A percentile compares a stretch with the other conserved stretches of the same genome.
Conservation (phyloP, 1,284 basidiomycete species). For the Ganoderma resinaceum region DNA sequence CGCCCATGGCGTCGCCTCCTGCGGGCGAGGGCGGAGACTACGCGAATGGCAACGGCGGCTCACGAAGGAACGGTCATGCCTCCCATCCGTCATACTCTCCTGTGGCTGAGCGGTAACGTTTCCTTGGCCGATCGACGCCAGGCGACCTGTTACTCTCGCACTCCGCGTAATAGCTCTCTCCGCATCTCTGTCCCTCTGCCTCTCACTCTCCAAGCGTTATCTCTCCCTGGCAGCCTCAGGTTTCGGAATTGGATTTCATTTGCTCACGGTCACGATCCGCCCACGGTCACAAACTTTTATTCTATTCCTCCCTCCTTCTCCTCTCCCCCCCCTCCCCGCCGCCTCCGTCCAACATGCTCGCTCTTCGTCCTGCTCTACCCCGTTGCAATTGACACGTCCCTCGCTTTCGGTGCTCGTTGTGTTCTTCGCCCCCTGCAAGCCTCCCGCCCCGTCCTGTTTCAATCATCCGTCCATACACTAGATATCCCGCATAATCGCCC, state of each 20-base stretch:
- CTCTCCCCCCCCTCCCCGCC: background rate
- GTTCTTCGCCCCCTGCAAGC: conserved; percentile 21
- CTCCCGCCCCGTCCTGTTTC: conserved; percentile 1
- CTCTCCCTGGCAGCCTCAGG: conserved; percentile 5
- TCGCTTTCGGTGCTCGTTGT: conserved; percentile 35
- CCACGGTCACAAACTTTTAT: background rate
- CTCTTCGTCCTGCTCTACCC: conserved; percentile 6
- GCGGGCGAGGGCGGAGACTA: conserved; percentile 32
- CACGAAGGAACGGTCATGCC: conserved; percentile 40
- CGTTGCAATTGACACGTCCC: conserved; percentile 10
- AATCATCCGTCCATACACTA: background rate
- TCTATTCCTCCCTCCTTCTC: background rate
- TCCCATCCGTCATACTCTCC: conserved; percentile 21
- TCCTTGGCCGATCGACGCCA: background rate
- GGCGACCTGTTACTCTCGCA: too few relatives aligned
- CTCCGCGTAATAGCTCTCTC: background rate
- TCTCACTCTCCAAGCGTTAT: conserved; percentile 5
- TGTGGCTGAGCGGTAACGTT: conserved; percentile 19
- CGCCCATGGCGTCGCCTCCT: conserved; percentile 32
- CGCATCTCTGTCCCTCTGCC: background rate
- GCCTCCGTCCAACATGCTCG: conserved; percentile 4
- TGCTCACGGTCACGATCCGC: conserved; percentile 13
- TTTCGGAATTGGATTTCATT: conserved; percentile 11
- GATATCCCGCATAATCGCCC: conserved; percentile 2
- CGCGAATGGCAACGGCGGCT: conserved; percentile 33